Evolutionary conservation across 352 stramenopile species (phyloP).

Genomic region (Phytophthora rubi): DNA sequence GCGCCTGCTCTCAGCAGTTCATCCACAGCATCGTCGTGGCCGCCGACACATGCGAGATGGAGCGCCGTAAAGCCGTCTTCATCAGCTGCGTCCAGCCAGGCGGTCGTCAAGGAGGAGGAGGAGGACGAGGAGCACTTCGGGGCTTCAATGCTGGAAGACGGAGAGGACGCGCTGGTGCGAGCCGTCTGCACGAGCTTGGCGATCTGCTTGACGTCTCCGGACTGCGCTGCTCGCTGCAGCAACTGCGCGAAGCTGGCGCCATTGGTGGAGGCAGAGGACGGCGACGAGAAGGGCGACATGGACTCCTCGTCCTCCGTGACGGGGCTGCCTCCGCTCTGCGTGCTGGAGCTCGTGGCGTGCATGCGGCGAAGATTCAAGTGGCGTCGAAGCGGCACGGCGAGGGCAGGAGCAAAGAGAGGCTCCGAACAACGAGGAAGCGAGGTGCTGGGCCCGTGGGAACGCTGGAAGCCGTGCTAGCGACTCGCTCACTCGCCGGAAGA

Average conservation of each 20-base stretch:
- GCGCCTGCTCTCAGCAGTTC: slow-evolving; percentile 50
- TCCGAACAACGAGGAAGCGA: background rate
- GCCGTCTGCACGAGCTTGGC: slow-evolving; percentile 50
- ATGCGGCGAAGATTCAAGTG: slow-evolving; percentile 33
- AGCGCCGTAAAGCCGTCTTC: slow-evolving; percentile 70
- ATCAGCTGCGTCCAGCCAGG: slow-evolving; percentile 46
- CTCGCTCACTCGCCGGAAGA: slow-evolving; percentile 18
- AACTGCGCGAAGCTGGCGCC: slow-evolving; percentile 35
- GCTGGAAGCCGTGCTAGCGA: slow-evolving; percentile 21
- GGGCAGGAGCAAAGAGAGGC: background rate
- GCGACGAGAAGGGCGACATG: slow-evolving; percentile 46
- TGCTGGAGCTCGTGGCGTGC: slow-evolving; percentile 50
- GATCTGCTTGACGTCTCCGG: slow-evolving; percentile 55
- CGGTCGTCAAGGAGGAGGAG: slow-evolving; percentile 20
- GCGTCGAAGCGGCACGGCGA: background rate
- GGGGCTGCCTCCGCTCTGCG: slow-evolving; percentile 61
- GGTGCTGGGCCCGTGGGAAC: background rate
- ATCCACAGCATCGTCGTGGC: slow-evolving; percentile 50
- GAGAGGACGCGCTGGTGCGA: slow-evolving; percentile 27
- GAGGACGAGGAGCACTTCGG: slow-evolving; percentile 23
- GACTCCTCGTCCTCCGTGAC: slow-evolving; percentile 62
- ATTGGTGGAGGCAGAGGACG: slow-evolving; percentile 35
- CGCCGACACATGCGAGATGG: slow-evolving; percentile 62
- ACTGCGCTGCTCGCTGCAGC: slow-evolving; percentile 54
- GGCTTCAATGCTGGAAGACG: slow-evolving; percentile 32